Conservation (phyloP, 1,284 basidiomycete genomes). For the Leucoagaricus sp. region DNA sequence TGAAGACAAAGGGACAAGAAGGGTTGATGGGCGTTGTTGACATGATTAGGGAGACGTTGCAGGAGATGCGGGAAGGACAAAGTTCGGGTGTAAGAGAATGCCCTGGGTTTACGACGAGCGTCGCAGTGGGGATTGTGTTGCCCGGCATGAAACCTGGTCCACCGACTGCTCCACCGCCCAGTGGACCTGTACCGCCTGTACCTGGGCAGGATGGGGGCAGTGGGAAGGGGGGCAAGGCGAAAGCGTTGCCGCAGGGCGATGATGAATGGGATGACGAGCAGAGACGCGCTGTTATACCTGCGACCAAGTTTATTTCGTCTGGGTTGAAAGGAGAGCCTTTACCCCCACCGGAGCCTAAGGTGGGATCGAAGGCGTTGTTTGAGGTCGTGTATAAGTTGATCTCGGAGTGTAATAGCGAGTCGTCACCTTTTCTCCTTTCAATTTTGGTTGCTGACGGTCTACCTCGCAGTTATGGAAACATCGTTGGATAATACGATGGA, state of each 20-base stretch:
- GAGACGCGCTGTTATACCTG: no score
- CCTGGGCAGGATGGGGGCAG: conserved; percentile 1
- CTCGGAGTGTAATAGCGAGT: conserved; percentile 13
- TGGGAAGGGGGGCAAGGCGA: conserved; percentile 6
- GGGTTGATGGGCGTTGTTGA: background rate
- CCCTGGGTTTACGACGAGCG: conserved; percentile 6
- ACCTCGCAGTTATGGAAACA: background rate
- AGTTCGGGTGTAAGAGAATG: background rate
- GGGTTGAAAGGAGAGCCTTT: conserved; percentile 14
- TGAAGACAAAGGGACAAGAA: conserved; percentile 2
- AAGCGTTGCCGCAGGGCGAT: no score
- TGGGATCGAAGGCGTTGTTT: conserved; percentile 15
- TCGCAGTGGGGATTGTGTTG: conserved; percentile 7
- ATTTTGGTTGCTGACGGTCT: background rate
- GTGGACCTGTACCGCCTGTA: conserved; percentile 2
- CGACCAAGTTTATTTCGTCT: conserved; percentile 13
- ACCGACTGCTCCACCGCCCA: background rate
- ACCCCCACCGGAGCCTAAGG: conserved; percentile 11
- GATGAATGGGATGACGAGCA: no score
- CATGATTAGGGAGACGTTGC: conserved; percentile 9
- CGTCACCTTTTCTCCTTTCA: background rate
- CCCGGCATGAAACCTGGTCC: no score
- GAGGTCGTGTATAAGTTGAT: conserved; percentile 13
- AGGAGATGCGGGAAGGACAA: no score
- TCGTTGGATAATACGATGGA: conserved; percentile 12